Evolutionary conservation across 768 basidiomycete species (phyloP).

Genomic region (Rubroboletus pulcherrimus): DNA sequence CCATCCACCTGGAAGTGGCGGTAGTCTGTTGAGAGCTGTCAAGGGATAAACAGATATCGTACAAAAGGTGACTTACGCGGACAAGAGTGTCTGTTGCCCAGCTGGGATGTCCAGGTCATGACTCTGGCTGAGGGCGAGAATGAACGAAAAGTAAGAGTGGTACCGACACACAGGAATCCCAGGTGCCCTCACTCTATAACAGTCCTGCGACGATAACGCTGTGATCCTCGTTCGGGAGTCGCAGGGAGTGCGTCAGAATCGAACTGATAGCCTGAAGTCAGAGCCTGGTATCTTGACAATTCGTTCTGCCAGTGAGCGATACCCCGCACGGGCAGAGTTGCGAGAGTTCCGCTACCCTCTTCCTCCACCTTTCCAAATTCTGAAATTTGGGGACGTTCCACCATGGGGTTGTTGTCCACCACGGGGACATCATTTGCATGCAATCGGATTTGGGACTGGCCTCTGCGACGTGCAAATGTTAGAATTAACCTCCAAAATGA

Average conservation of each 20-base stretch:
- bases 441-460: neutral
- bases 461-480: neutral
- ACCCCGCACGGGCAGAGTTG: neutral
- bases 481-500: constrained; percentile 2
- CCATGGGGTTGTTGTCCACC: neutral
- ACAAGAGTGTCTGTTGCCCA: constrained; percentile 8
- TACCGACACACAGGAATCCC: neutral
- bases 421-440: neutral
- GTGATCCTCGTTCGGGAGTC: constrained; percentile 8
- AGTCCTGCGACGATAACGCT: constrained; percentile 3
- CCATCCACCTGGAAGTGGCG: neutral
- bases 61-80: constrained; percentile 1
- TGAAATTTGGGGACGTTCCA: neutral
- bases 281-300: neutral
- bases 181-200: neutral
- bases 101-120: neutral
- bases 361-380: neutral
- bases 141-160: neutral
- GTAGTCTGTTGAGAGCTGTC: constrained; percentile 1
- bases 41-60: too few relatives aligned
- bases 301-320: neutral
- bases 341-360: neutral
- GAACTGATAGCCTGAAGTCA: neutral
- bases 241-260: neutral
- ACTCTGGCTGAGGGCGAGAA: neutral